A percentile compares a stretch with the other conserved stretches of the same genome.
phyloP scores from a whole-genome alignment of 805 yeast genomes.

The Pichia nanzhaoensis region DNA sequence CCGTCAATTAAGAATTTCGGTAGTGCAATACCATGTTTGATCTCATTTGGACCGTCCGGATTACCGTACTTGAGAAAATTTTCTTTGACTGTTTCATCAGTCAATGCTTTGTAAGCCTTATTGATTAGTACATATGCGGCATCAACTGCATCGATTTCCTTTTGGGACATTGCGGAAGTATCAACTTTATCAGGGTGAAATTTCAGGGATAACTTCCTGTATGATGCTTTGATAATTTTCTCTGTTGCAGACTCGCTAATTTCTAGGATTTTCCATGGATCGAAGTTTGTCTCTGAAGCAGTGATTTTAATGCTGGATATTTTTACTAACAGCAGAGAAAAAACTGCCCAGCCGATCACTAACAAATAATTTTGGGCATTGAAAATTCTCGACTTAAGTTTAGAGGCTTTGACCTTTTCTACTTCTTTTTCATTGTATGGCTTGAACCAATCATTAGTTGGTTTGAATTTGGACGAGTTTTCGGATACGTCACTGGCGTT shows the following conservation, averaged over 20 bases:
- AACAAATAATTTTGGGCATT: constrained; percentile 28
- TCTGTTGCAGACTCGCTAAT: constrained; percentile 62
- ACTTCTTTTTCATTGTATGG: constrained; percentile 31
- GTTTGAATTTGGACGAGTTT: constrained; percentile 5
- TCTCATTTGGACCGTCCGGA: constrained; percentile 95
- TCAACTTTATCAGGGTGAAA: constrained; percentile 92
- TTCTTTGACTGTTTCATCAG: constrained; percentile 79
- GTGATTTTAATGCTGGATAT: constrained; percentile 40
- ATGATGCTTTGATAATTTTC: constrained; percentile 71
- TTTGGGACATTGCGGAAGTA: constrained; percentile 48
- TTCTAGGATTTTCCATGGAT: constrained; percentile 85
- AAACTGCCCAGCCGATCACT: constrained; percentile 55
- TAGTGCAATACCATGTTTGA: constrained; percentile 87
- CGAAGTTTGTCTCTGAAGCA: constrained; percentile 50
- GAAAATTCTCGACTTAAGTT: constrained; percentile 28
- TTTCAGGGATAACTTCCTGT: constrained; percentile 79
- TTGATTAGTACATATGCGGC: constrained; percentile 72
- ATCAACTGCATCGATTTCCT: constrained; percentile 55
- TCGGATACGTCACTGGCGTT: background rate
- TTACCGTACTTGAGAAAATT: constrained; percentile 87
- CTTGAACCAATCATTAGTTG: constrained; percentile 28
- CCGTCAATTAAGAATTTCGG: constrained; percentile 90
- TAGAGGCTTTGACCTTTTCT: constrained; percentile 24
- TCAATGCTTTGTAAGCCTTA: constrained; percentile 90
- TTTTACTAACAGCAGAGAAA: constrained; percentile 35